These are phyloP conservation scores for Drechmeria coniospora DNA, from an alignment of 2,329 filamentous ascomycete species.

Conservation along the genomic window DNA sequence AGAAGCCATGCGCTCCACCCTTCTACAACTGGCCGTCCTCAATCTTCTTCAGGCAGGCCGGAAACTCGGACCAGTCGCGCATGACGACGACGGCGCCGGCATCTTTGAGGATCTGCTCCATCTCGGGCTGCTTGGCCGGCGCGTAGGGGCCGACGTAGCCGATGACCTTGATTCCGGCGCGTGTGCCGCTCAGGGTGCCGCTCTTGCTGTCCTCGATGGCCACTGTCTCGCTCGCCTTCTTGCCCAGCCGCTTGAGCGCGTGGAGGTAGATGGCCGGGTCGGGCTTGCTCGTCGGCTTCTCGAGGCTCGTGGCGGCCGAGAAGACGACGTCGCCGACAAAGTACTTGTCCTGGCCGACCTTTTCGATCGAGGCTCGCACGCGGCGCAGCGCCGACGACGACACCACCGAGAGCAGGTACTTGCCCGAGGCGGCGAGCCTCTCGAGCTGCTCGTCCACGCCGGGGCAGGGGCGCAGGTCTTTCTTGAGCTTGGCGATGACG, in stretches of 20 bases:
- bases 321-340: constrained; percentile 64
- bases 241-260: constrained; percentile 58
- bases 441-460: constrained; percentile 55
- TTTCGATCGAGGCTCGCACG: constrained; percentile 62
- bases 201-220: constrained; percentile 84
- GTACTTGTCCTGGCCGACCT: constrained; percentile 65
- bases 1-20: neutral
- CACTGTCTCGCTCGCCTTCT: constrained; percentile 55
- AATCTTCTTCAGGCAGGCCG: constrained; percentile 28
- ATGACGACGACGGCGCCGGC: constrained; percentile 50
- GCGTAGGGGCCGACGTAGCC: constrained; percentile 74
- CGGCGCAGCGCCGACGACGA: constrained; percentile 66
- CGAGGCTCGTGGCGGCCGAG: constrained; percentile 65
- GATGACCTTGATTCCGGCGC: constrained; percentile 66
- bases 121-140: constrained; percentile 44
- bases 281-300: constrained; percentile 74
- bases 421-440: constrained; percentile 40
- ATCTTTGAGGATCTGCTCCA: constrained; percentile 44
- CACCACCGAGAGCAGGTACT: constrained; percentile 67
- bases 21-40: constrained; percentile 19
- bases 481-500: constrained; percentile 66
- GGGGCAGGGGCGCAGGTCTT: constrained; percentile 49
- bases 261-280: constrained; percentile 78
- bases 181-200: constrained; percentile 57
- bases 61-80: constrained; percentile 42